These are phyloP conservation scores for Melampsora abietis-canadensis DNA, from an alignment of 1,284 basidiomycete genomes.

Conservation along the genomic window DNA sequence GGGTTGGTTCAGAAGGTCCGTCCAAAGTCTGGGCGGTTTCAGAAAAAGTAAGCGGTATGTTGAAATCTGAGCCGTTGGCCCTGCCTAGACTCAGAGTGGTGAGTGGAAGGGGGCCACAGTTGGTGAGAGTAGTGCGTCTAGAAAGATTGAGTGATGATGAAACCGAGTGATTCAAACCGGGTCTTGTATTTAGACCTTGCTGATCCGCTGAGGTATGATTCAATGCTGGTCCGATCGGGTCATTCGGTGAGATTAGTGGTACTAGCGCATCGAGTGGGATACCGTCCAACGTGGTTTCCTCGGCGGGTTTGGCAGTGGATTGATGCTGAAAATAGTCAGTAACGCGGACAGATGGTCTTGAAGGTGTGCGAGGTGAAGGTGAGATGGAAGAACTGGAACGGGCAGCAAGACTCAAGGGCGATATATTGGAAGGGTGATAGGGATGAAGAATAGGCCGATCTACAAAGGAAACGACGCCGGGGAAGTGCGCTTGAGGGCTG, in stretches of 20 bases:
- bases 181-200: neutral
- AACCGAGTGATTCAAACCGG: neutral
- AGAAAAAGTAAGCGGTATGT: too few relatives aligned
- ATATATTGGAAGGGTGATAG: constrained; percentile 59
- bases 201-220: too few relatives aligned
- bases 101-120: neutral
- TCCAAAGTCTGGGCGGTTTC: constrained; percentile 3
- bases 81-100: too few relatives aligned
- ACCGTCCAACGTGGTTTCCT: neutral
- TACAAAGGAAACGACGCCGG: neutral
- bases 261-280: constrained; percentile 40
- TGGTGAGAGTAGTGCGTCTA: constrained; percentile 4
- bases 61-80: too few relatives aligned
- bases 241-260: constrained; percentile 34
- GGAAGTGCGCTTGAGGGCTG: neutral
- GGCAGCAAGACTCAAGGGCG: constrained; percentile 72
- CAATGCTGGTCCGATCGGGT: constrained; percentile 13
- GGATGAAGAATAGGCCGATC: neutral
- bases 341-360: neutral
- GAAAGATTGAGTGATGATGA: constrained; percentile 16
- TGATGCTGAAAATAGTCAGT: neutral
- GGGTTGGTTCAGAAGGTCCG: constrained; percentile 3
- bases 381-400: constrained; percentile 55
- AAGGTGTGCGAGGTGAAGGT: constrained; percentile 18
- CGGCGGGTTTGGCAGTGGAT: neutral